Base-by-base conservation (phyloP, 805 yeast species). In the Hanseniaspora meyeri region DNA sequence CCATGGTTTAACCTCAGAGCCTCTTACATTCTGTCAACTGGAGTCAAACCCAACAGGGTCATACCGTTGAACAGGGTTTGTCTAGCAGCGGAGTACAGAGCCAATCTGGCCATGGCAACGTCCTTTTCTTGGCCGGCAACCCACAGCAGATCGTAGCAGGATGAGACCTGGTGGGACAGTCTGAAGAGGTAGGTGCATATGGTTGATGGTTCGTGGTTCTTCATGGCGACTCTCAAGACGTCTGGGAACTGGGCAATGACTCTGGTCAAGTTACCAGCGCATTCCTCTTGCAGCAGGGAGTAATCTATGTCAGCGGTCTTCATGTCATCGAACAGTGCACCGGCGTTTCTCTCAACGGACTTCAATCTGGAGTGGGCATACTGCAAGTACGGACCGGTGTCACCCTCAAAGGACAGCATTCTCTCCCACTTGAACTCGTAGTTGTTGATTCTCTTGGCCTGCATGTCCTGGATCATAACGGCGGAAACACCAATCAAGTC, bases 381-480 rank as follows among this genome's bases (percentile, higher is more conserved):
- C 73, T 93, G 98, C 69, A 93, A 78, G 74, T 93, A 93, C 59
- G 98, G 97, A 69, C 98, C 98, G 57, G 98, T 93, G 72, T 93
- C 98, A 72, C 98, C 98, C 76, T 93, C 98, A 62, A 93, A 90
- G 3, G 97, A 88, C 47, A 86, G 78, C 97, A 93, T 93, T 76
- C 98, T 85, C 65, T 87, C 88, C 98, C 98, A 93, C 72, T 88
- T 87, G 74, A 93, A 93, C 65, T 83, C 87, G 74, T 93, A 93
- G 74, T 93, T 91, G 76, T 91, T 89, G 72, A 91, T 80, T 72
- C 99, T 85, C 76, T 93, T 93, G 59, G 95, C 82, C 73, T 87
- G 95, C 97, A 93, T 90, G 72, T 93, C 99, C 77, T 93, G 99
- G 66, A 93, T 87, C 96, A 93, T 90, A 59, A 93, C 95, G 6